Percentiles rank a stretch among this genome's conserved stretches.
phyloP scores from a whole-genome alignment of 228 moss, liverwort and hornwort genomes.

The Sphagnum fallax region DNA sequence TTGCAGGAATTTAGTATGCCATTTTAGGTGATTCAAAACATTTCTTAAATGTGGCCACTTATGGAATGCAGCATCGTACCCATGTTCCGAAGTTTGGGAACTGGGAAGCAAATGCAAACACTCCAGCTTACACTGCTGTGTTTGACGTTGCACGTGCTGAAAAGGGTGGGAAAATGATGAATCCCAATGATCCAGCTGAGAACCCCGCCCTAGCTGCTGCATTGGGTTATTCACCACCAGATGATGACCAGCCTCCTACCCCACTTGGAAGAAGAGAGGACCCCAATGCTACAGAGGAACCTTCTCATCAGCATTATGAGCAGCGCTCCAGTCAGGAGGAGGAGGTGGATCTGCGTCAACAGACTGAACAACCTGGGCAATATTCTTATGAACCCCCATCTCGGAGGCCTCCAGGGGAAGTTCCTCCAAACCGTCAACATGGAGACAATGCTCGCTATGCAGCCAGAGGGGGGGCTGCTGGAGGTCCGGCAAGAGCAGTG shows the following conservation, averaged over 20 bases:
- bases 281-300: constrained; percentile 24
- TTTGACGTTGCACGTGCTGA: constrained; percentile 46
- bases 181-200: constrained; percentile 47
- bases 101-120: constrained; percentile 28
- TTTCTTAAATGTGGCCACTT: too few relatives aligned
- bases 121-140: constrained; percentile 48
- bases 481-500: not conserved
- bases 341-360: constrained; percentile 44
- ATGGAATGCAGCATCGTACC: constrained; percentile 28
- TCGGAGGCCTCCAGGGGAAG: constrained; percentile 31
- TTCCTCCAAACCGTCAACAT: not conserved
- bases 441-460: not conserved
- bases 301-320: constrained; percentile 48
- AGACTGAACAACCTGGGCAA: constrained; percentile 37
- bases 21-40: too few relatives aligned
- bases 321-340: constrained; percentile 43
- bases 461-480: constrained; percentile 34
- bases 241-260: constrained; percentile 6
- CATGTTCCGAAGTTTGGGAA: constrained; percentile 61
- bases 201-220: constrained; percentile 34
- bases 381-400: constrained; percentile 30
- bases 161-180: constrained; percentile 31
- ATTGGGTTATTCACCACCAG: constrained; percentile 34
- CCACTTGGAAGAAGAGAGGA: not conserved
- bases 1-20: too few relatives aligned